These are phyloP conservation scores for Paxillus involutus DNA, from an alignment of 768 basidiomycete species.

Conservation along the genomic window DNA sequence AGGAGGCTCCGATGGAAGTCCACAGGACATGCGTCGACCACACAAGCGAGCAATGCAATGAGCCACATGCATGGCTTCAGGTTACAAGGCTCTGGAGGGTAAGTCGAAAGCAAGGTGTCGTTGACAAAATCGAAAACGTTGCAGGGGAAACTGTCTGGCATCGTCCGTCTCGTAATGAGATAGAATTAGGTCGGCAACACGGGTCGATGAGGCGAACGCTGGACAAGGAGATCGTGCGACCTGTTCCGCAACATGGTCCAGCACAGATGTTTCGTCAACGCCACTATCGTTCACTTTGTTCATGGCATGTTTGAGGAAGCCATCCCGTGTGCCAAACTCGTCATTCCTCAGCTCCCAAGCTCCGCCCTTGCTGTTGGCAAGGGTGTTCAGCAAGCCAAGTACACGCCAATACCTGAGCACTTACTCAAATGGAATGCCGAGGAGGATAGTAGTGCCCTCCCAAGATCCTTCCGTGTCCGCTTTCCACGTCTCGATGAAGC, in stretches of 20 bases:
- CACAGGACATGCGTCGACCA: slow-evolving; percentile 56
- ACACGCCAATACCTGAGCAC: slow-evolving; percentile 23
- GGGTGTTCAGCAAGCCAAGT: slow-evolving; percentile 5
- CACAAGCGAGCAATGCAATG: slow-evolving; percentile 49
- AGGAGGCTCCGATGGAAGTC: slow-evolving; percentile 47
- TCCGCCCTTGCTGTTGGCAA: slow-evolving; percentile 34
- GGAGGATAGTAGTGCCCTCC: slow-evolving; percentile 51
- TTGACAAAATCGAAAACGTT: slow-evolving; percentile 59
- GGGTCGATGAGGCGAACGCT: slow-evolving; percentile 43
- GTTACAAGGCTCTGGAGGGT: slow-evolving; percentile 62
- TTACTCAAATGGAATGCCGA: slow-evolving; percentile 65
- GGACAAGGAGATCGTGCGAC: slow-evolving; percentile 42
- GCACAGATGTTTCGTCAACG: slow-evolving; percentile 47
- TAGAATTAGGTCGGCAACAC: slow-evolving; percentile 62
- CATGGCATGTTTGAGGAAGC: slow-evolving; percentile 50
- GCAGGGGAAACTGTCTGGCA: slow-evolving; percentile 51
- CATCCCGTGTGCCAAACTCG: slow-evolving; percentile 61
- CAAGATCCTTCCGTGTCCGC: slow-evolving; percentile 44
- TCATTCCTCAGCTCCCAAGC: slow-evolving; percentile 54
- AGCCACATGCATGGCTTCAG: slow-evolving; percentile 62
- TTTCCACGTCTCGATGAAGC: slow-evolving; percentile 57
- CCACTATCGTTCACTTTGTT: slow-evolving; percentile 63
- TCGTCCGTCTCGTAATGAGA: slow-evolving; percentile 52
- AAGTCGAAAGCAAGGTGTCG: slow-evolving; percentile 56
- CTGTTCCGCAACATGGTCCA: slow-evolving; percentile 54